A percentile compares a stretch with the other conserved stretches of the same genome.
phyloP scores from a whole-genome alignment of 805 yeast genomes.

The Millerozyma miso region DNA sequence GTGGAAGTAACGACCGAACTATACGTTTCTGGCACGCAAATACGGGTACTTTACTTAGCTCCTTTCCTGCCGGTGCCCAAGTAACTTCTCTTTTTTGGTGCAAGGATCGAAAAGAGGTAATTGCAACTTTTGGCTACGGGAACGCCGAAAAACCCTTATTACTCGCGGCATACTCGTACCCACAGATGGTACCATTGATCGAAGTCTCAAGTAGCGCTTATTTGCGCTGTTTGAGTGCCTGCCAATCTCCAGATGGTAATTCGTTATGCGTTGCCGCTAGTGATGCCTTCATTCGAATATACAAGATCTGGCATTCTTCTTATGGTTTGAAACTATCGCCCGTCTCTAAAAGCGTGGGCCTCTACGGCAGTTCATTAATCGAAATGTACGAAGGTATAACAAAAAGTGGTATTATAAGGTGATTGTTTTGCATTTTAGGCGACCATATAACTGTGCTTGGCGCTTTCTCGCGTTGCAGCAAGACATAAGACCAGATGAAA shows the following conservation, averaged over 20 bases:
- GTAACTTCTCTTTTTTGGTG: constrained; percentile 83
- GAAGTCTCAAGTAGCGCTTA: constrained; percentile 49
- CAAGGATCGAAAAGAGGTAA: constrained; percentile 53
- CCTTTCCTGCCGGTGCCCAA: constrained; percentile 62
- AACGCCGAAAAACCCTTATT: constrained; percentile 47
- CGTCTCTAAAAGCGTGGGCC: constrained; percentile 27
- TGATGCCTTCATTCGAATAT: constrained; percentile 75
- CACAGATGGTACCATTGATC: constrained; percentile 46
- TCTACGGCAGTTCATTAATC: constrained; percentile 20
- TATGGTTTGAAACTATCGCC: constrained; percentile 27
- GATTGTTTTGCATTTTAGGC: not conserved
- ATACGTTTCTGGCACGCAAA: constrained; percentile 83
- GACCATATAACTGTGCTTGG: no score
- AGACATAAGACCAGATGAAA: no score
- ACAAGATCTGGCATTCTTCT: constrained; percentile 58
- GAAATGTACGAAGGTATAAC: constrained; percentile 56
- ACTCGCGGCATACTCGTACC: constrained; percentile 64
- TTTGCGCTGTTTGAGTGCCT: constrained; percentile 63
- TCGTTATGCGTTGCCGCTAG: constrained; percentile 70
- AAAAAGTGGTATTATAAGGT: constrained; percentile 21
- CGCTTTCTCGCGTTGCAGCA: no score
- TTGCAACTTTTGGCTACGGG: constrained; percentile 81
- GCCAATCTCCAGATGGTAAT: constrained; percentile 57
- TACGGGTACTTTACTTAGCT: constrained; percentile 65
- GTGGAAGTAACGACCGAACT: constrained; percentile 78